Evolutionary conservation across 768 basidiomycete species (phyloP), one percentile per base, ranked within the genome.

Genomic region (Boletus speciosus): DNA sequence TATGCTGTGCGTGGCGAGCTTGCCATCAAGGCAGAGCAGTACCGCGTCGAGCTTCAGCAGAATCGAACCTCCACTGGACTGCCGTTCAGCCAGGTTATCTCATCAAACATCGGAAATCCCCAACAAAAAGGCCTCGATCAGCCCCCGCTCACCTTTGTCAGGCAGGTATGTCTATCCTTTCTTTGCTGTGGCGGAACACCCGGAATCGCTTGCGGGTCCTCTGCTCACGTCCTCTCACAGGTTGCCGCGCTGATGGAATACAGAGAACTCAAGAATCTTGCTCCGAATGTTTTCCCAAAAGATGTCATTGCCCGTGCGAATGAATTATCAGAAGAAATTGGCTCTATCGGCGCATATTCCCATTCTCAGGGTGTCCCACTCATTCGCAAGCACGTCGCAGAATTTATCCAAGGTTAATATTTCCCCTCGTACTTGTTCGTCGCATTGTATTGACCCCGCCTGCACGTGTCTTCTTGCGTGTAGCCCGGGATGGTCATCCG

Each of bases 1-100:
- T 99, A 99, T 69, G 96, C 96, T 52, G 96, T 99, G 29, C 90
- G 96, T 51, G 96, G 97, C 46, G 95, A 96, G 73, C 85, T 98
- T 59, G 93, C 96, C 4, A 90, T 98, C 76, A 91, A 89, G 69
- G 93, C 96, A 0, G 94, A 98, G 71, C 75, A 82, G 49, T 85
- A 90, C 61, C 81, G 88, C 51, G 85, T 86, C 47, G 72, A 78
- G 61, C 82, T 98, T 66, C 81, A 83, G 71, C 71, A 78, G 52
- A 73, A 74, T 23, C 67, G 64, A 15, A 38, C 32, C 3, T 14
- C 76, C 53, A 73, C 81, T 59, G 76, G 75, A 19, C 79, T 98
- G 15, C 93, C 93, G 15, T 99, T 98, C 72, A 81, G 84, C 68
- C 82, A 83, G 62, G 79, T 98, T 71, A 96, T 97, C 70, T 88